Evolutionary conservation across 2,329 filamentous ascomycete species (phyloP).

Genomic region (Nigrograna mackinnonii): DNA sequence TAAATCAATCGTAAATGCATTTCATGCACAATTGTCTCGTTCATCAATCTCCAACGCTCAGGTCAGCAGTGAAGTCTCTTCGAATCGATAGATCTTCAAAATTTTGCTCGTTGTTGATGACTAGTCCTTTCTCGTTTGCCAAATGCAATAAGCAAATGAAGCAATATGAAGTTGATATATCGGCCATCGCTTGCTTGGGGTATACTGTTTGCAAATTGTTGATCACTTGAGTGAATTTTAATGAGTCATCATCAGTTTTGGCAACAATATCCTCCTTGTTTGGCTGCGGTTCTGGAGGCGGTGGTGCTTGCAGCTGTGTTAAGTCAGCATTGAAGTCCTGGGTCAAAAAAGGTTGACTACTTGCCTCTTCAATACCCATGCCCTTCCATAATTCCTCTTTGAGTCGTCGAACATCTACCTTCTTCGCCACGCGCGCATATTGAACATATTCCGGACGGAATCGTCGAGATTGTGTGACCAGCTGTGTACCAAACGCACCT

Average conservation of each 20-base stretch:
- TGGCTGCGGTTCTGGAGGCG: not conserved
- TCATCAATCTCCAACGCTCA: constrained; percentile 18
- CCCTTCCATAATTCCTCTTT: constrained; percentile 70
- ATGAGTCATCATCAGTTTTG: constrained; percentile 53
- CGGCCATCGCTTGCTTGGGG: constrained; percentile 80
- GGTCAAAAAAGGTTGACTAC: constrained; percentile 6
- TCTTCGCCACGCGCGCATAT: constrained; percentile 68
- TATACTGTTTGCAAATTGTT: constrained; percentile 87
- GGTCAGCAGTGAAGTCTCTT: constrained; percentile 49
- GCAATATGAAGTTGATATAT: constrained; percentile 91
- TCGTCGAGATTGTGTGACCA: constrained; percentile 64
- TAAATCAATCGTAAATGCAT: no score
- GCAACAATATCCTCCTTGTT: constrained; percentile 28
- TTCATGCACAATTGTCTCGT: no score
- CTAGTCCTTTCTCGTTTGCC: constrained; percentile 88
- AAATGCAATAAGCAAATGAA: constrained; percentile 93
- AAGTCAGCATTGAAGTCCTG: constrained; percentile 9
- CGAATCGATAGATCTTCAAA: constrained; percentile 54
- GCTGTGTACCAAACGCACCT: constrained; percentile 64
- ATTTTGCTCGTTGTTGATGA: constrained; percentile 67
- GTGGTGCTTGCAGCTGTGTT: constrained; percentile 17
- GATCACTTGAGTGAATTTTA: constrained; percentile 92
- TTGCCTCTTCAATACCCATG: constrained; percentile 55
- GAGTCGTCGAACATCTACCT: constrained; percentile 65
- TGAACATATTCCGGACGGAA: constrained; percentile 67